These are phyloP conservation scores for Colletotrichum sp. DNA, from an alignment of 2,329 filamentous ascomycete genomes.

Conservation along the genomic window DNA sequence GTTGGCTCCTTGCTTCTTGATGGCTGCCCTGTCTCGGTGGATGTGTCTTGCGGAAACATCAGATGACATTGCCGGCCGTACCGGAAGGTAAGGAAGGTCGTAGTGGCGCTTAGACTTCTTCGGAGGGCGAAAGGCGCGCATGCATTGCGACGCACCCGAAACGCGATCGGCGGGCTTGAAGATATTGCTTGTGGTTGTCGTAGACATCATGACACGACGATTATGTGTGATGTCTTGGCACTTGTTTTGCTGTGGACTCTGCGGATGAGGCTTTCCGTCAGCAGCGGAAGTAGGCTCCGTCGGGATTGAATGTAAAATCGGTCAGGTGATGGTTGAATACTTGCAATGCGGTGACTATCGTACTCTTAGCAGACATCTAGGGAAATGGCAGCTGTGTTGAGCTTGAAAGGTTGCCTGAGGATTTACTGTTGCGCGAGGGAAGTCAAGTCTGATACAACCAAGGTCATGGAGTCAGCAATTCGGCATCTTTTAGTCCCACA, in stretches of 20 bases:
- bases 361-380: too few relatives aligned
- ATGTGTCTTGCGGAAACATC: not conserved
- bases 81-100: not conserved
- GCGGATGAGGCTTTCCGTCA: not conserved
- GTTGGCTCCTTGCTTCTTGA: not conserved
- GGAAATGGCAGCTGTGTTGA: too few relatives aligned
- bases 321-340: not conserved
- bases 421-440: too few relatives aligned
- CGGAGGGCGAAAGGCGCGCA: not conserved
- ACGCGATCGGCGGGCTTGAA: not conserved
- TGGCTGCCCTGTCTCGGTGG: not conserved
- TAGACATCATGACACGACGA: not conserved
- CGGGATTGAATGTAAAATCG: not conserved
- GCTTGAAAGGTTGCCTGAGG: too few relatives aligned
- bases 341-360: not conserved
- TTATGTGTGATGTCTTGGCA: not conserved
- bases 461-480: too few relatives aligned
- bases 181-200: not conserved
- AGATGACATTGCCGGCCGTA: not conserved
- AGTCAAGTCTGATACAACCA: too few relatives aligned
- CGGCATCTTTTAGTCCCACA: too few relatives aligned
- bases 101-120: not conserved
- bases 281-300: too few relatives aligned
- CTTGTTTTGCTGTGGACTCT: not conserved
- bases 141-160: not conserved